A percentile compares a stretch with the other conserved stretches of the same genome.
Evolutionary conservation across 768 basidiomycete genomes (phyloP).

Genomic region (Tricholomella constricta): DNA sequence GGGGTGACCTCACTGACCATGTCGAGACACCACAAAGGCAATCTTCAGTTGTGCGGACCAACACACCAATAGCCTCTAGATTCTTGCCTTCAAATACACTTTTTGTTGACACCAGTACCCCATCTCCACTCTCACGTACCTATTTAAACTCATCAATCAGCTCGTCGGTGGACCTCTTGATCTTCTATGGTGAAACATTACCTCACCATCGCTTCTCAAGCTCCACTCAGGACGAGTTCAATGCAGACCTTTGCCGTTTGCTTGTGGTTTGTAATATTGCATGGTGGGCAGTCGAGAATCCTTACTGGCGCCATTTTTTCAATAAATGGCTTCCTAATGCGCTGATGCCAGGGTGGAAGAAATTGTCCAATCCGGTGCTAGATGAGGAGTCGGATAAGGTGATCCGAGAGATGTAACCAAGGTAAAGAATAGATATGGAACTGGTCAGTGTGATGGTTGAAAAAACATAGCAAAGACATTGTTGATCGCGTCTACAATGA

Average conservation of each 20-base stretch:
- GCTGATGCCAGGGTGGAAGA: constrained; percentile 6
- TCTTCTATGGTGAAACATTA: constrained; percentile 1
- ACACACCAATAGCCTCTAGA: not conserved
- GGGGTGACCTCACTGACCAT: not conserved
- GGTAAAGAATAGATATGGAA: constrained; percentile 13
- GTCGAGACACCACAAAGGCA: too few species aligned
- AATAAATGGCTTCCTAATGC: constrained; percentile 4
- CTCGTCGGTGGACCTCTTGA: not conserved
- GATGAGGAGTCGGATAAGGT: constrained; percentile 9
- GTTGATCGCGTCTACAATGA: constrained; percentile 26
- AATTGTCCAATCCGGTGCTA: constrained; percentile 11
- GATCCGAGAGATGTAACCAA: constrained; percentile 12
- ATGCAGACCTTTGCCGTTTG: constrained; percentile 4
- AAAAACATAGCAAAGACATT: constrained; percentile 26
- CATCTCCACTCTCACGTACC: not conserved
- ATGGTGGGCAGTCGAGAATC: constrained; percentile 1
- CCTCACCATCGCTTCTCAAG: not conserved
- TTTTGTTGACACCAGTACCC: not conserved
- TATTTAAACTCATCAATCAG: not conserved
- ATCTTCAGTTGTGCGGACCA: too few species aligned
- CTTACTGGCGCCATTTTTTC: constrained; percentile 1
- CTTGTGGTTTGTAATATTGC: constrained; percentile 6
- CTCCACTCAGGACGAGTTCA: not conserved
- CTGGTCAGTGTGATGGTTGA: constrained; percentile 34
- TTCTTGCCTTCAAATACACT: not conserved